These are phyloP conservation scores for Diutina siamensis DNA, from an alignment of 1,139 yeast species.

Conservation along the genomic window DNA sequence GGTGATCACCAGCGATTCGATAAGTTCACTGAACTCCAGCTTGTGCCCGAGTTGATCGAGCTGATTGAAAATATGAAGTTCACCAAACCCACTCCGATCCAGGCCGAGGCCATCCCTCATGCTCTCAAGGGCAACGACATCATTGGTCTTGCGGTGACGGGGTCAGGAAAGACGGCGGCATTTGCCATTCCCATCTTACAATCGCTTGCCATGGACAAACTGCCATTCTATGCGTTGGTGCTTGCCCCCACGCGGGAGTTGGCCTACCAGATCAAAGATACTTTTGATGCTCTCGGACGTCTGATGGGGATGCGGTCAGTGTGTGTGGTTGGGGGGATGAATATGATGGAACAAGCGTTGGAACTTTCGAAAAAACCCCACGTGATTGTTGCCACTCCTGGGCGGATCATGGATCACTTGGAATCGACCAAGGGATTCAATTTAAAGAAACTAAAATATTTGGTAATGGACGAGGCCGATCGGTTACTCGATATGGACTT, in stretches of 20 bases:
- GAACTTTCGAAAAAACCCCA: constrained; percentile 93
- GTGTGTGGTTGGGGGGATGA: constrained; percentile 96
- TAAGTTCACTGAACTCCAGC: constrained; percentile 38
- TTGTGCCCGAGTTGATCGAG: constrained; percentile 74
- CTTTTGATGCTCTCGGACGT: constrained; percentile 87
- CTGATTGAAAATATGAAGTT: constrained; percentile 62
- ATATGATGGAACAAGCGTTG: constrained; percentile 94
- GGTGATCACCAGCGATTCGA: constrained; percentile 18
- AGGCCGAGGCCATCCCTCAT: constrained; percentile 81
- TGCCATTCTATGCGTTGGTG: constrained; percentile 81
- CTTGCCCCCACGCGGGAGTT: constrained; percentile 95
- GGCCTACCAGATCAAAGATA: constrained; percentile 91
- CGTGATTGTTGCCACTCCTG: constrained; percentile 82
- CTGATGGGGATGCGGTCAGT: constrained; percentile 81
- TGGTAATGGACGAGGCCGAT: constrained; percentile 97
- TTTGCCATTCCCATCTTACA: constrained; percentile 86
- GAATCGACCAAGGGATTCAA: constrained; percentile 92
- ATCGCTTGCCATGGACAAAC: constrained; percentile 78
- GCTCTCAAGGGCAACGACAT: constrained; percentile 80
- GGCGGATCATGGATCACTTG: constrained; percentile 88
- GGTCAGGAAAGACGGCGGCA: constrained; percentile 81
- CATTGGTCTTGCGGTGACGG: constrained; percentile 75
- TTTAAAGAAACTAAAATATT: constrained; percentile 62
- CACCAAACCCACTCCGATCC: constrained; percentile 79
- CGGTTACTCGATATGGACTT: constrained; percentile 92